Conservation (phyloP, 805 yeast species). For the Zygosaccharomyces gambellarensis region DNA sequence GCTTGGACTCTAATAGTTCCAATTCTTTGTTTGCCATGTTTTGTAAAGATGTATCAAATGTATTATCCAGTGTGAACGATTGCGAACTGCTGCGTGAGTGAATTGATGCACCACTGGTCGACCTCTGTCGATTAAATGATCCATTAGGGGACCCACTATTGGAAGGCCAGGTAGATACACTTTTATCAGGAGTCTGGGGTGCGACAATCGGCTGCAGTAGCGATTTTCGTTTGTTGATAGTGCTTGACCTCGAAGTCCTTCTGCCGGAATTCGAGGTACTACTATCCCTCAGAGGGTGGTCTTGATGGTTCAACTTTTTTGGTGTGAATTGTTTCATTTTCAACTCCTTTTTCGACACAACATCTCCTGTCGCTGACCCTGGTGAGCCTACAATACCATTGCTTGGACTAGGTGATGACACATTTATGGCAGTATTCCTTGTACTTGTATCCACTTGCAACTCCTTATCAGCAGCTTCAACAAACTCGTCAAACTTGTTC, state of each 20-base stretch:
- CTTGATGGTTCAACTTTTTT: constrained; percentile 16
- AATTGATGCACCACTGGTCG: constrained; percentile 21
- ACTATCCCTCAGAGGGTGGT: constrained; percentile 17
- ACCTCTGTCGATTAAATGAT: constrained; percentile 17
- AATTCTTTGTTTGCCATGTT: constrained; percentile 64
- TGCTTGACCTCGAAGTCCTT: constrained; percentile 11
- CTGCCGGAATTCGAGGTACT: background rate
- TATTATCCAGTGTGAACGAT: constrained; percentile 11
- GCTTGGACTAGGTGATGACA: constrained; percentile 14
- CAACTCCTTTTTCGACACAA: constrained; percentile 2
- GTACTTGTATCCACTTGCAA: constrained; percentile 37
- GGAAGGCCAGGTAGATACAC: background rate
- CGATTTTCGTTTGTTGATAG: constrained; percentile 24
- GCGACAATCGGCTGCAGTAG: constrained; percentile 28
- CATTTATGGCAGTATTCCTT: constrained; percentile 9
- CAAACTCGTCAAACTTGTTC: constrained; percentile 37
- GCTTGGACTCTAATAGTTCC: constrained; percentile 60
- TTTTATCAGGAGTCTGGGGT: constrained; percentile 17
- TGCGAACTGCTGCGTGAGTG: constrained; percentile 18
- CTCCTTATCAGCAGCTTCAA: constrained; percentile 34
- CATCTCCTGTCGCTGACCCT: background rate
- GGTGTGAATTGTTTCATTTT: constrained; percentile 20
- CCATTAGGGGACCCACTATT: background rate
- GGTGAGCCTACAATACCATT: constrained; percentile 9
- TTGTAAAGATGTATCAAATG: constrained; percentile 47